These are phyloP conservation scores for Bacterosira constricta DNA, from an alignment of 108 stramenopile genomes.

Conservation along the genomic window DNA sequence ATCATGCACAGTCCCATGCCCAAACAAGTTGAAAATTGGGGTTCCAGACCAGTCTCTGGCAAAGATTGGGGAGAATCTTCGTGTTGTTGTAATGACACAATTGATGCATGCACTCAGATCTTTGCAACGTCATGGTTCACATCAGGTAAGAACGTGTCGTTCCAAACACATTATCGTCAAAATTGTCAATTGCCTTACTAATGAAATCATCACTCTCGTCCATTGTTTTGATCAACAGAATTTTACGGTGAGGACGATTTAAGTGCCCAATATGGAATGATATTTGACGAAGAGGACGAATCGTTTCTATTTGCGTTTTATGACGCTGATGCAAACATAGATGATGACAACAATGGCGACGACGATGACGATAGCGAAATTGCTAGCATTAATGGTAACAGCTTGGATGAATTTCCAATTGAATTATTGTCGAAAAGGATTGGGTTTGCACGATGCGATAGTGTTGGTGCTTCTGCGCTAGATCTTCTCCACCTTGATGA, in stretches of 20 bases:
- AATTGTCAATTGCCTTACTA: too few relatives aligned
- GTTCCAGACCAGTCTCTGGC: conserved; percentile 67
- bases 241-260: conserved; percentile 27
- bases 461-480: conserved; percentile 41
- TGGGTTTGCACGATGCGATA: conserved; percentile 24
- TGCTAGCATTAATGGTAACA: conserved; percentile 3
- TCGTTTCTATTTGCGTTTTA: conserved; percentile 17
- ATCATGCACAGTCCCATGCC: conserved; percentile 59
- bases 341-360: conserved; percentile 2
- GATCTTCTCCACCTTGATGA: conserved; percentile 47
- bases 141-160: conserved; percentile 14
- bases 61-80: conserved; percentile 80
- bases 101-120: conserved; percentile 39
- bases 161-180: neutral
- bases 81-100: conserved; percentile 38
- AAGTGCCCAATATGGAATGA: conserved; percentile 21
- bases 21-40: conserved; percentile 65
- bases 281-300: conserved; percentile 22
- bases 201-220: too few relatives aligned
- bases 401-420: neutral
- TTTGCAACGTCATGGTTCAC: conserved; percentile 53
- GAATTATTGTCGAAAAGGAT: conserved; percentile 1
- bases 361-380: neutral
- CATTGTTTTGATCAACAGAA: neutral
- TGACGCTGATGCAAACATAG: neutral